These are phyloP conservation scores for Gossypium anomalum DNA, from an alignment of 345 rosid genomes.

Conservation along the genomic window DNA sequence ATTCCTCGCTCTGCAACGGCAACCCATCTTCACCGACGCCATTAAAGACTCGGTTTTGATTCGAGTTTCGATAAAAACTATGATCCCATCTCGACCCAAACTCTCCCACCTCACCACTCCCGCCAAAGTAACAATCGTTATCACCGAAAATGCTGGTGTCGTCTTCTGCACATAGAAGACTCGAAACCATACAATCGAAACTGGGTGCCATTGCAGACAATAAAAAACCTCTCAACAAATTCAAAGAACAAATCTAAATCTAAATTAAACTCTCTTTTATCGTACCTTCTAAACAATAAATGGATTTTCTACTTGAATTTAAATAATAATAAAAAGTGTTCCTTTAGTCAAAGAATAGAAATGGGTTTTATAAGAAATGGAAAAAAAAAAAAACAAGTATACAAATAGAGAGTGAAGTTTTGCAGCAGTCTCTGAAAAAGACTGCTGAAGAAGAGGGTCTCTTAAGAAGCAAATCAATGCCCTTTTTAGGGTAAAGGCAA, in stretches of 20 bases:
- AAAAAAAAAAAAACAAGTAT: conserved; percentile 17
- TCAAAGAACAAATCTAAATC: too few species aligned
- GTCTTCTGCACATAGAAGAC: conserved; percentile 59
- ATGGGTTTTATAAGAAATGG: neutral
- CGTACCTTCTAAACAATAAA: conserved; percentile 6
- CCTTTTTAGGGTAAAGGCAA: conserved; percentile 37
- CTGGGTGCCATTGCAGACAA: conserved; percentile 51
- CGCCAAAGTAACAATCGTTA: conserved; percentile 22
- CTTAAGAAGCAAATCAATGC: conserved; percentile 43
- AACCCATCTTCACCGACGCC: conserved; percentile 23
- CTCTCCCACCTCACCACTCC: conserved; percentile 26
- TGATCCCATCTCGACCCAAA: conserved; percentile 31
- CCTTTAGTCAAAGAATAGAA: conserved; percentile 30
- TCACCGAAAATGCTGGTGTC: conserved; percentile 39
- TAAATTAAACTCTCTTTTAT: neutral
- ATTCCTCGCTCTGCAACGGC: conserved; percentile 56
- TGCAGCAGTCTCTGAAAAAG: conserved; percentile 26
- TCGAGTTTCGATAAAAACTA: conserved; percentile 24
- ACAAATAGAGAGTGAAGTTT: conserved; percentile 4
- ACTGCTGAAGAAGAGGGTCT: conserved; percentile 27
- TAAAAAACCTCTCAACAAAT: neutral
- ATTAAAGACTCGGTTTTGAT: conserved; percentile 24
- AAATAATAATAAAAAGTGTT: neutral
- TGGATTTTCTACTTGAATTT: neutral
- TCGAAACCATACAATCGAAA: conserved; percentile 44